Base-by-base conservation (phyloP, 345 rosid genomes). In the Passiflora organensis region DNA sequence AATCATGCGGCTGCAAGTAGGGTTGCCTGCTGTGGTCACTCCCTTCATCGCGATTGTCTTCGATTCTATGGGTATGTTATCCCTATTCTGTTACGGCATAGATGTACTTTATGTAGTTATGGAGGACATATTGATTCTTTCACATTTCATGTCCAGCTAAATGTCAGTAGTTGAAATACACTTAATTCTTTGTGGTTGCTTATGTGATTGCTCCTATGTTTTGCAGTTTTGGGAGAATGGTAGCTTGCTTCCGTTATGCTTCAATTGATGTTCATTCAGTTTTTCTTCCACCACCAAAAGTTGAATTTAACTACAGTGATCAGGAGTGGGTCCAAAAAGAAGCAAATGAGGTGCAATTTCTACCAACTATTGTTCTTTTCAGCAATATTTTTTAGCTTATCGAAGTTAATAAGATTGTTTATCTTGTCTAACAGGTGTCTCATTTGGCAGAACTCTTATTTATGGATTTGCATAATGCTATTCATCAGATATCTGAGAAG, bases 11-110 rank as follows among this genome's bases (percentile, higher is more conserved):
- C 98, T 56, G 98, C 96, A 48, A 91, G 93, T 76, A 80, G 96
- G 80, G 98, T 91, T 34, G 98, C 98, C 24, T 82, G 95, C 56
- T 87, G 98, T 55, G 98, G 98, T 50, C 98, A 91, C 63, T 91
- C 98, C 67, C 79, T 91, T 39, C 98, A 91, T 58, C 82, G 98
- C 76, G 98, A 91, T 68, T 91, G 98, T 71, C 96, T 91, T 70
- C 95, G 96, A 64, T 91, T 91, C 74, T 91, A 91, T 62, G 98
- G 98, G 98, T 91, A 82, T 71, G 32, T 32, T 48, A 44, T 43
- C 62, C 43, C 51, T 57, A n/a, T 57, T 11, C 5, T 48, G 15
- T 48, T 41, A 41, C 13, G 43, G 2, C 14, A 41, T 22, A 39
- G 11, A 13, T 37, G 3, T 43, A 8, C 44, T 14, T 45, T 8